Evolutionary conservation across 2,329 filamentous ascomycete species (phyloP), one percentile per base, ranked within the genome.

Genomic region (Phyllosticta citriasiana): DNA sequence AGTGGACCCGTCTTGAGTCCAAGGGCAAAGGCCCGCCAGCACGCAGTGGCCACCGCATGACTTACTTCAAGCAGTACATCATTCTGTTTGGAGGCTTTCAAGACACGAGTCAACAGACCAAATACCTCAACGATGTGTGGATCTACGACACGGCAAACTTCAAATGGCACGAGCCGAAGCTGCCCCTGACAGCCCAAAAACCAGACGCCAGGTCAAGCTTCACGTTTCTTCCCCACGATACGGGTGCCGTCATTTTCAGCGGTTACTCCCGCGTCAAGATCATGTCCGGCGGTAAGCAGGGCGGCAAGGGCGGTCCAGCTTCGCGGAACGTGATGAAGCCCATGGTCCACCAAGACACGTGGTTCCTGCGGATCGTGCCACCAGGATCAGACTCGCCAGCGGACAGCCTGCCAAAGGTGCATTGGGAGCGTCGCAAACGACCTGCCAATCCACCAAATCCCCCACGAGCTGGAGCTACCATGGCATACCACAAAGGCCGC

Each of bases 61-160:
- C 92, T 2, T 93, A 90, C 73, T 97, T 85, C 82, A 97, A 97
- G 76, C 91, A 97, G 72, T 97, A 96, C 74, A 91, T 99, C 64
- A 84, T 99, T 62, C 80, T 99, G 1, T 97, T 96, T 70, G 94
- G 94, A 62, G 94, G 94, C 0, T 99, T 99, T 73, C 94, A 99
- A 75, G 94, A 97, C 72, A 97, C 93, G 0, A 93, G 90, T 9
- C 91, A 95, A 72, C 88, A 92, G 72, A 97, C 93, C 4, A 95
- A 92, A 72, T 99, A 99, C 72, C 77, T 99, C 16, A 86, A 88
- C 50, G 94, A 99, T 73, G 78, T 97, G 40, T 99, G 94, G 93
- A 82, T 97, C 59, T 99, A 96, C 74, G 94, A 99, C 74, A 96
- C 91, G 33, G 76, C 88, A 68, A 90, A 88, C 71, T 97, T 89